Evolutionary conservation across 1,284 basidiomycete species (phyloP).

Genomic region (Mycena sp.): DNA sequence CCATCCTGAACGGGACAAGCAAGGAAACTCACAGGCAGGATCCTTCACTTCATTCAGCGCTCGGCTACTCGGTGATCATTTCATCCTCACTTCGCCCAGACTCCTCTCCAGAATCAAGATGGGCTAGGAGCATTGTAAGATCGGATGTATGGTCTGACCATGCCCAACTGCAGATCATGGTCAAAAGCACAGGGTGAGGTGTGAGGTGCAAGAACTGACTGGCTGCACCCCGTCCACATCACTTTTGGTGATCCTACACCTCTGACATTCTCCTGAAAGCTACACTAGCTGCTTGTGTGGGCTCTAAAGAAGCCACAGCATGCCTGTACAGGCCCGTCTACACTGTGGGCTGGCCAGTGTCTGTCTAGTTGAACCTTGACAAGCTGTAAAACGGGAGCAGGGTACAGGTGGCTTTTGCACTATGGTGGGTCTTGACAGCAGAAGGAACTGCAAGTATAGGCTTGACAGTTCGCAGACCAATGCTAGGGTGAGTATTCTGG

Average conservation of each 20-base stretch:
- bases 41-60: constrained; percentile 5
- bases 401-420: neutral
- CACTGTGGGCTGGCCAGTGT: neutral
- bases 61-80: neutral
- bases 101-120: neutral
- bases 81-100: neutral
- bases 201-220: neutral
- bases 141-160: constrained; percentile 9
- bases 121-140: neutral
- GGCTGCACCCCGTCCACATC: neutral
- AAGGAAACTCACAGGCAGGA: neutral
- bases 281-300: neutral
- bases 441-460: neutral
- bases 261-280: neutral
- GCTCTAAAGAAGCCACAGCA: neutral
- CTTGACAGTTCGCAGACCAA: neutral
- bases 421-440: neutral
- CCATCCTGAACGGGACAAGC: neutral
- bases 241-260: neutral
- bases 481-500: neutral
- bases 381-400: neutral
- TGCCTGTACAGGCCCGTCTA: neutral
- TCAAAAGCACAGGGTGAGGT: neutral
- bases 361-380: neutral
- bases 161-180: neutral